Conservation (phyloP, 192 early-diverging fungal species). For the Coemansia sp. region DNA sequence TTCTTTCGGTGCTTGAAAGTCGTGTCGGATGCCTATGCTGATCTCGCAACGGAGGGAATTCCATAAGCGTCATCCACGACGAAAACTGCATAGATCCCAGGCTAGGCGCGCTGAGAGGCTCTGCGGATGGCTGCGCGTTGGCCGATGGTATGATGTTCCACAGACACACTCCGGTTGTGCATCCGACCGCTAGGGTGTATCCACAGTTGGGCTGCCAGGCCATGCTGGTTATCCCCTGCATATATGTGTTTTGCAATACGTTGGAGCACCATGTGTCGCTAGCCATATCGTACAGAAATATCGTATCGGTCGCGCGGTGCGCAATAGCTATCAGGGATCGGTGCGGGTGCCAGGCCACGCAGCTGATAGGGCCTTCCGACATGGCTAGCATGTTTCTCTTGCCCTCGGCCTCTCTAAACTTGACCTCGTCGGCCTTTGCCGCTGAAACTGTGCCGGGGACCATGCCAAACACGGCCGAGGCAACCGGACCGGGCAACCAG, state of each 20-base stretch:
- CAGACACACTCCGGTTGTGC: slow-evolving; percentile 44
- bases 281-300: slow-evolving; percentile 70
- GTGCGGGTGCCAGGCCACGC: slow-evolving; percentile 77
- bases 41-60: slow-evolving; percentile 20
- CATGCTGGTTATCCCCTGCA: slow-evolving; percentile 47
- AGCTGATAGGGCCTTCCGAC: slow-evolving; percentile 51
- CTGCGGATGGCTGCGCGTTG: background rate
- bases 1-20: slow-evolving; percentile 4
- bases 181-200: slow-evolving; percentile 47
- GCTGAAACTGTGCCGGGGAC: slow-evolving; percentile 30
- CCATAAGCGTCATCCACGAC: slow-evolving; percentile 48
- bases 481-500: slow-evolving; percentile 34
- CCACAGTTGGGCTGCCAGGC: slow-evolving; percentile 54
- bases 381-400: slow-evolving; percentile 38
- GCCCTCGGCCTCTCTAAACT: slow-evolving; percentile 25
- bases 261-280: slow-evolving; percentile 56
- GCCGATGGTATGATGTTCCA: slow-evolving; percentile 42
- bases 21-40: slow-evolving; percentile 14
- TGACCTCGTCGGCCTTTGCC: slow-evolving; percentile 20
- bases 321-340: slow-evolving; percentile 67
- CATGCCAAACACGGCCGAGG: slow-evolving; percentile 23
- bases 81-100: slow-evolving; percentile 34
- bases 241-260: slow-evolving; percentile 39
- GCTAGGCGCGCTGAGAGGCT: slow-evolving; percentile 21
- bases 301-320: slow-evolving; percentile 60